Percentiles rank a stretch among this genome's conserved stretches.
Conservation (phyloP, 352 stramenopile genomes). For the Thalassiosira hispida region DNA sequence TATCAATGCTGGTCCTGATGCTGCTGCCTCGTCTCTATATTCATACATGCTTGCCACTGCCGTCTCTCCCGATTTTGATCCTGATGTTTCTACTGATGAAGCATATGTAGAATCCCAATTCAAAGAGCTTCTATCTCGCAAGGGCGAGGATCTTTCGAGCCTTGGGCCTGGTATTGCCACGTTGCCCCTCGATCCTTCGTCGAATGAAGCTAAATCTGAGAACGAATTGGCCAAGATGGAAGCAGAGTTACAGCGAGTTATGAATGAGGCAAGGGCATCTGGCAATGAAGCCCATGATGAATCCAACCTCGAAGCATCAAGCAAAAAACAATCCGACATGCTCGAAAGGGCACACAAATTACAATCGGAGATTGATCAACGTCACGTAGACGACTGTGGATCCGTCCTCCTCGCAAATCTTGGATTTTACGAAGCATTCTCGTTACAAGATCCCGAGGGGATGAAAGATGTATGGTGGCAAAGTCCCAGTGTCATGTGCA, state of each 20-base stretch:
- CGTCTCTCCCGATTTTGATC: slow-evolving; percentile 35
- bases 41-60: slow-evolving; percentile 37
- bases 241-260: slow-evolving; percentile 35
- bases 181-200: slow-evolving; percentile 43
- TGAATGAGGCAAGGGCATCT: slow-evolving; percentile 19
- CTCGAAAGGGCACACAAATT: slow-evolving; percentile 57
- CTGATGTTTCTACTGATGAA: slow-evolving; percentile 30
- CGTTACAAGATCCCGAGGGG: slow-evolving; percentile 57
- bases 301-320: slow-evolving; percentile 37
- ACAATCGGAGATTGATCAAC: slow-evolving; percentile 66
- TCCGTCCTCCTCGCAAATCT: slow-evolving; percentile 76
- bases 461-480: slow-evolving; percentile 80
- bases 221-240: slow-evolving; percentile 35
- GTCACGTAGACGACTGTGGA: slow-evolving; percentile 82
- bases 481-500: slow-evolving; percentile 67
- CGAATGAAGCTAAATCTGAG: slow-evolving; percentile 38
- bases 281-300: slow-evolving; percentile 29
- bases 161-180: slow-evolving; percentile 49
- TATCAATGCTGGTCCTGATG: too few species aligned
- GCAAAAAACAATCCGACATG: slow-evolving; percentile 41
- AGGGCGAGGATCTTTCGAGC: slow-evolving; percentile 32
- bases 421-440: slow-evolving; percentile 81
- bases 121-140: slow-evolving; percentile 42
- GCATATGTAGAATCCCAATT: slow-evolving; percentile 48
- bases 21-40: slow-evolving; percentile 30